Percentiles rank a stretch among this genome's conserved stretches.
Conservation (phyloP, 805 yeast genomes). For the Hanseniaspora nectarophila region DNA sequence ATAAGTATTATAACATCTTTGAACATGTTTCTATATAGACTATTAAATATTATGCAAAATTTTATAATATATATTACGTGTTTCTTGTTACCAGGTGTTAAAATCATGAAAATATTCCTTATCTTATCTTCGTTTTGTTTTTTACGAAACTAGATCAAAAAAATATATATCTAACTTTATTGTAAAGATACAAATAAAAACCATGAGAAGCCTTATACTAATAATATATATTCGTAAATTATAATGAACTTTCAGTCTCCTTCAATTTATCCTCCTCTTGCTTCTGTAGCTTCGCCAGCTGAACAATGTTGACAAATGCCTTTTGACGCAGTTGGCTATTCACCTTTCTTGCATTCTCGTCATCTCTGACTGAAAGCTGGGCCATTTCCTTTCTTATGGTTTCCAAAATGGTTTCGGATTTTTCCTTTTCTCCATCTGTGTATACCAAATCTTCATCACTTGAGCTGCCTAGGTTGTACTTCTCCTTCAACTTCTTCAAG, state of each 20-base stretch:
- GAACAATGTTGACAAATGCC: slow-evolving; percentile 59
- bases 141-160: too few relatives aligned
- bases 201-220: too few relatives aligned
- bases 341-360: slow-evolving; percentile 16
- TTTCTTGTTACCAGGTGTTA: too few relatives aligned
- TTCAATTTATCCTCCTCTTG: slow-evolving; percentile 28
- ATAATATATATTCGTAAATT: too few relatives aligned
- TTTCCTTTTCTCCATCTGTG: slow-evolving; percentile 25
- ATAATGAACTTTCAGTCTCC: slow-evolving; percentile 4
- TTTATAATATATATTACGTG: too few relatives aligned
- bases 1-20: too few relatives aligned
- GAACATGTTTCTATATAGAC: too few relatives aligned
- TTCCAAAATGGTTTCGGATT: slow-evolving; percentile 13
- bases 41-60: too few relatives aligned
- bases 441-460: slow-evolving; percentile 37
- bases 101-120: too few relatives aligned
- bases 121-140: too few relatives aligned
- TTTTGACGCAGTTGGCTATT: slow-evolving; percentile 37
- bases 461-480: slow-evolving; percentile 33
- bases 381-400: slow-evolving; percentile 5
- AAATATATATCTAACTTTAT: too few relatives aligned
- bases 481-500: slow-evolving; percentile 54
- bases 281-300: slow-evolving; percentile 52
- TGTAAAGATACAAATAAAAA: too few relatives aligned
- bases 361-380: neutral